Conservation (phyloP, 805 yeast species). For the Cyberlindnera japonica region DNA sequence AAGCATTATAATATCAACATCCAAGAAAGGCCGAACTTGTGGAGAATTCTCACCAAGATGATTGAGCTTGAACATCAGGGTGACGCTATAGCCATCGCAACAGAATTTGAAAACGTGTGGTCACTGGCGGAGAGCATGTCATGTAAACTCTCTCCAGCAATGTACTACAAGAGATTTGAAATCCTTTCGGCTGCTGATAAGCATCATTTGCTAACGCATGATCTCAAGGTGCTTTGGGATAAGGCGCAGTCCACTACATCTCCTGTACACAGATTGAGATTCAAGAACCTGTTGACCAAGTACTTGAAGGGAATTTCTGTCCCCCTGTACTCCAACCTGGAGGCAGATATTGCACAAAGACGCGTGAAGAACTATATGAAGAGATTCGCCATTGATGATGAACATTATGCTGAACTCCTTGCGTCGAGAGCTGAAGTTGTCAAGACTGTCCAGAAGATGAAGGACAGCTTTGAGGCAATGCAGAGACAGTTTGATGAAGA, state of each 20-base stretch:
- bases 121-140: constrained; percentile 10
- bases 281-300: constrained; percentile 13
- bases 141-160: constrained; percentile 9
- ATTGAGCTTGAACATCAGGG: constrained; percentile 8
- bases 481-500: constrained; percentile 30
- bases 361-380: constrained; percentile 5
- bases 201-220: constrained; percentile 11
- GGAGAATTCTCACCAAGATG: constrained; percentile 18
- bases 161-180: constrained; percentile 14
- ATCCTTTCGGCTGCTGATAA: constrained; percentile 8
- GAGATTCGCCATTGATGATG: constrained; percentile 6
- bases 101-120: constrained; percentile 19
- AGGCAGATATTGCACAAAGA: constrained; percentile 8
- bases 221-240: constrained; percentile 13
- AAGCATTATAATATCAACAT: constrained; percentile 13
- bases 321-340: constrained; percentile 8
- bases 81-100: constrained; percentile 2
- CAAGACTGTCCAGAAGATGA: constrained; percentile 6
- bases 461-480: constrained; percentile 19
- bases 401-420: constrained; percentile 4
- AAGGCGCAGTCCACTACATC: constrained; percentile 6
- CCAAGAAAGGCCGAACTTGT: constrained; percentile 6
- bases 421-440: background rate
- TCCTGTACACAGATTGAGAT: constrained; percentile 1
- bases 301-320: constrained; percentile 11